A percentile compares a stretch with the other conserved stretches of the same genome.
Conservation (phyloP, 805 yeast species). For the Scheffersomyces coipomensis region DNA sequence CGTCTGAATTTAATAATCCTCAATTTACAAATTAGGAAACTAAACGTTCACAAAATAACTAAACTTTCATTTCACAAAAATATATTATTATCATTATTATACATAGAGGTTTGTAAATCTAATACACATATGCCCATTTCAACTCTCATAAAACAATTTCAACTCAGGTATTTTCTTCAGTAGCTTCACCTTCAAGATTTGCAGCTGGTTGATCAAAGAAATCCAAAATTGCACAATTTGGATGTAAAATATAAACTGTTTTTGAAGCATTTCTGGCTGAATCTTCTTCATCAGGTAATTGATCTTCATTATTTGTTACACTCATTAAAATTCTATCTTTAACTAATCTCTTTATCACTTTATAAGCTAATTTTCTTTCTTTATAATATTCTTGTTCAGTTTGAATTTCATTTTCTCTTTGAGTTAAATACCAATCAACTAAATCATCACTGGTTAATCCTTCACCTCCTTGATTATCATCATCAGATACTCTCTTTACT, state of each 20-base stretch:
- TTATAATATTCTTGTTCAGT: constrained; percentile 68
- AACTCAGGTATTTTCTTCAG: constrained; percentile 5
- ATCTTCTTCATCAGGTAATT: constrained; percentile 5
- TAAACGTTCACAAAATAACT: no score
- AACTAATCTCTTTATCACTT: constrained; percentile 79
- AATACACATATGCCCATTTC: no score
- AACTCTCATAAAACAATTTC: no score
- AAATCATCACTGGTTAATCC: constrained; percentile 71
- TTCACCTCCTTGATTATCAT: constrained; percentile 48
- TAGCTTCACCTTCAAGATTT: constrained; percentile 14
- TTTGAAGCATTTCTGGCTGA: constrained; percentile 16
- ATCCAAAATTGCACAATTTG: constrained; percentile 80
- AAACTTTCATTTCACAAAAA: no score
- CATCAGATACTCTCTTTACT: constrained; percentile 61
- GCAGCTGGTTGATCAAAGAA: constrained; percentile 45
- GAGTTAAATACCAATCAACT: constrained; percentile 77
- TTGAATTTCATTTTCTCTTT: constrained; percentile 66
- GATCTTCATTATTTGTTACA: constrained; percentile 32
- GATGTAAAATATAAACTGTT: constrained; percentile 56
- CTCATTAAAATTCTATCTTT: constrained; percentile 80
- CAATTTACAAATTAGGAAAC: no score
- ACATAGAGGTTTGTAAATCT: no score
- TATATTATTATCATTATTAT: no score
- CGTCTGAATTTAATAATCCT: no score
- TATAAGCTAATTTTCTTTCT: constrained; percentile 70